Percentiles rank a stretch among this genome's conserved stretches.
Evolutionary conservation across 768 basidiomycete genomes (phyloP).

Genomic region (Hypholoma sublateritium): DNA sequence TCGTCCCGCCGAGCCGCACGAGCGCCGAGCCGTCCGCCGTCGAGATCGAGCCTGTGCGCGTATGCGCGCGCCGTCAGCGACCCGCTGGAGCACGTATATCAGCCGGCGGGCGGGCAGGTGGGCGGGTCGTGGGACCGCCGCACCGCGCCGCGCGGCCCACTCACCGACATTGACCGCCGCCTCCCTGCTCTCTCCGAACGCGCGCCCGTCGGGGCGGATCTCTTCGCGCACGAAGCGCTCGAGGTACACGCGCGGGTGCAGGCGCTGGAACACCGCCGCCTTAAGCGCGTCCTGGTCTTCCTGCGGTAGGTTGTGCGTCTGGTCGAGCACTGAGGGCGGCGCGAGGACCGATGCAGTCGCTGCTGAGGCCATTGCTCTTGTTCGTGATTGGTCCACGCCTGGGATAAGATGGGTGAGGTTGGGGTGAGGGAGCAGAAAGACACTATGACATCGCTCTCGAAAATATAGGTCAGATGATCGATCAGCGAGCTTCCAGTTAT

Average conservation of each 20-base stretch:
- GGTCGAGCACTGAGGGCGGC: not conserved
- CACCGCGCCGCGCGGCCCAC: slow-evolving; percentile 19
- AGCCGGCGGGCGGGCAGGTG: too few relatives aligned
- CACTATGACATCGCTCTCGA: not conserved
- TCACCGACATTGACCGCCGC: slow-evolving; percentile 78
- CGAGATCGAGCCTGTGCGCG: slow-evolving; percentile 77
- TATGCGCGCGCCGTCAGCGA: not conserved
- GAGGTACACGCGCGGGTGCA: slow-evolving; percentile 88
- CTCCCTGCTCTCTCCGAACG: slow-evolving; percentile 67
- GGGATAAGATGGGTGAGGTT: not conserved
- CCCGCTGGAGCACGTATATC: not conserved
- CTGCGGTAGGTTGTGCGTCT: slow-evolving; percentile 18
- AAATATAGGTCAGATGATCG: not conserved
- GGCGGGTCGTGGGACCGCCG: too few relatives aligned
- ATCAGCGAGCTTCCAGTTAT: not conserved
- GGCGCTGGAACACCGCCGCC: slow-evolving; percentile 73
- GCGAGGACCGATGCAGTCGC: not conserved
- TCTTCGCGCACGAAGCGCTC: slow-evolving; percentile 80
- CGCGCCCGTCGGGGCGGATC: slow-evolving; percentile 82
- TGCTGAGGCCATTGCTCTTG: not conserved
- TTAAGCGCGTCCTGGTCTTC: slow-evolving; percentile 40
- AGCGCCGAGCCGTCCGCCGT: slow-evolving; percentile 94
- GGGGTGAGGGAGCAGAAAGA: too few relatives aligned
- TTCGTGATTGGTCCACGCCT: too few relatives aligned
- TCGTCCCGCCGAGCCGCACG: slow-evolving; percentile 90